phyloP scores from a whole-genome alignment of 2,329 filamentous ascomycete genomes.

The Chaetomiaceae sp. region DNA sequence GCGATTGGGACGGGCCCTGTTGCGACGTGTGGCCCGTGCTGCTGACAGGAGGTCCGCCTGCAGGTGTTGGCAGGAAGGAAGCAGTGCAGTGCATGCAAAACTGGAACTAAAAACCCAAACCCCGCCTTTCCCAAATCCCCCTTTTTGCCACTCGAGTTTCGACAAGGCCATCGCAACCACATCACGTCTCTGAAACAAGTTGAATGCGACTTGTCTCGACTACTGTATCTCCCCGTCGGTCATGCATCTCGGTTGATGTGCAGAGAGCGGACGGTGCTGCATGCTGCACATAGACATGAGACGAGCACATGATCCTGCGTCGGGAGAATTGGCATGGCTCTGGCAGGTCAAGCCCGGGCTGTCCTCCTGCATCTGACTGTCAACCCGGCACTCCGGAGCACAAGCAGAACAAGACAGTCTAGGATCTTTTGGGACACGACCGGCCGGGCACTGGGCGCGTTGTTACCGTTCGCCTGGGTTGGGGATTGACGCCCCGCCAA shows the following conservation, averaged over 20 bases:
- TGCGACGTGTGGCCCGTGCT: constrained; percentile 18
- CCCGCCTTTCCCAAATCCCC: background rate
- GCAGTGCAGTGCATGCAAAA: too few species aligned
- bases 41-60: constrained; percentile 17
- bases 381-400: too few species aligned
- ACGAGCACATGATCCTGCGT: constrained; percentile 1
- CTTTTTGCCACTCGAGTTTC: too few species aligned
- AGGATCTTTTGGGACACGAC: too few species aligned
- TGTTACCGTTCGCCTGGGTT: background rate
- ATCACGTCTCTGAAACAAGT: constrained; percentile 18
- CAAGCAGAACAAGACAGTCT: too few species aligned
- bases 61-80: constrained; percentile 10
- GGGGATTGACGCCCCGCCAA: background rate
- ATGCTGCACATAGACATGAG: constrained; percentile 1
- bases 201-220: too few species aligned
- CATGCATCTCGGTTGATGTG: background rate
- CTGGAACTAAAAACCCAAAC: too few species aligned
- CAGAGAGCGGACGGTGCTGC: too few species aligned
- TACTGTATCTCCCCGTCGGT: constrained; percentile 3
- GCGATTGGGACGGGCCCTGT: background rate
- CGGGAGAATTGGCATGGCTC: background rate
- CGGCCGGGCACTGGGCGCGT: too few species aligned
- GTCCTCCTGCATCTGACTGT: too few species aligned
- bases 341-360: too few species aligned
- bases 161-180: too few species aligned